Base-by-base conservation (phyloP, 805 yeast genomes). In the Wilhelminamyces savonicus region DNA sequence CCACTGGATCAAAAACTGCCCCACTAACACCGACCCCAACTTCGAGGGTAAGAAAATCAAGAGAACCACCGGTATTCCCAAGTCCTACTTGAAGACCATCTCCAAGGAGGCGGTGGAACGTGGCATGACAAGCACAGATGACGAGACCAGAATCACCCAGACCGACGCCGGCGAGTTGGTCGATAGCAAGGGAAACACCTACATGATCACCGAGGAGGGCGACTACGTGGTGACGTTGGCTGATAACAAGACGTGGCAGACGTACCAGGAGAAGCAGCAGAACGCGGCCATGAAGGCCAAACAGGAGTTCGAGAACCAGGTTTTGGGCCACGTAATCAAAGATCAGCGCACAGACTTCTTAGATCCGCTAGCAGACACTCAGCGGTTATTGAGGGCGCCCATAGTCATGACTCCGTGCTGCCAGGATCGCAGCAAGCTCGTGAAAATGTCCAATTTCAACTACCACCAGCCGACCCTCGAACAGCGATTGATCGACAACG, bases 31-130 rank as follows among this genome's bases (percentile, higher is more conserved):
- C 25, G 97, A 90, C 56, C 96, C 96, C 2, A 83, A 77, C 44
- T 87, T 87, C 71, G 97, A 90, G 50, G 95, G 95, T 13, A 85
- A 84, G 49, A 71, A 94, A 37, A 82, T 92, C 28, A 82, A 84
- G 45, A 73, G 94, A 44, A 88, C 97, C 0, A 92, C 97, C 0
- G 99, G 99, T 78, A 92, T 92, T 49, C 99, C 99, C 2, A 82
- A 81, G 56, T 81, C 94, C 20, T 86, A 86, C 55, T 74, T 92
- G 55, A 82, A 86, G 43, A 81, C 94, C 0, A 78, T 92, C 6
- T 84, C 83, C 12, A 83, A 83, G 50, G 90, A 90, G 16, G 71
- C 76, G 0, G 85, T 79, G 22, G 64, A 59, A 24, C 49, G 47
- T 23, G 82, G 74, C 26, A 75, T 59, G 31, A 69, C 46, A 21